phyloP scores from a whole-genome alignment of 306 rosid species.

The Echinosophora koreensis region DNA sequence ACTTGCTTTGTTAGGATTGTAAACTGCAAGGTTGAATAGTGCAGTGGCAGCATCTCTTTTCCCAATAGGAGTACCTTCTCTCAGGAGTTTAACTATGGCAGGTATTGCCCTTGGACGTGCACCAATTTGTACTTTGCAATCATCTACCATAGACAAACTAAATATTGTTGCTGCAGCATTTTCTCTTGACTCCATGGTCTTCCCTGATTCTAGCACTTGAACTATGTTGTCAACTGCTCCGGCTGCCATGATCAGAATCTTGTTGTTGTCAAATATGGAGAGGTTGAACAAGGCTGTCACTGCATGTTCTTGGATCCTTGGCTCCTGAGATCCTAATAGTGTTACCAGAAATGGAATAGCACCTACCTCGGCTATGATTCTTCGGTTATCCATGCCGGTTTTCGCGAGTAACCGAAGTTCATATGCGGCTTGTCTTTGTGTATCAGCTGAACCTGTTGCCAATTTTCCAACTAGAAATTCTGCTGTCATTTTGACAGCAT shows the following conservation, averaged over 20 bases:
- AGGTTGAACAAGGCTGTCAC: conserved; percentile 91
- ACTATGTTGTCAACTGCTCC: conserved; percentile 84
- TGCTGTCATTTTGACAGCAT: conserved; percentile 91
- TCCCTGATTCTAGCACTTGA: conserved; percentile 75
- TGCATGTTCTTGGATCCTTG: conserved; percentile 87
- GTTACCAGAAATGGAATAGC: conserved; percentile 88
- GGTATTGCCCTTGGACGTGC: conserved; percentile 69
- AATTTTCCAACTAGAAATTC: conserved; percentile 93
- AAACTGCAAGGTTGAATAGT: conserved; percentile 75
- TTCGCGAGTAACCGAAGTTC: conserved; percentile 86
- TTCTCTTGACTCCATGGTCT: conserved; percentile 87
- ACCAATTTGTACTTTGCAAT: conserved; percentile 77
- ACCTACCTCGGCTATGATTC: conserved; percentile 91
- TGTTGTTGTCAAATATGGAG: conserved; percentile 86
- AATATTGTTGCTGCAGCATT: conserved; percentile 89
- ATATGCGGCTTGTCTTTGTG: conserved; percentile 90
- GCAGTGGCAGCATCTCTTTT: conserved; percentile 90
- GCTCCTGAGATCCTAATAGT: conserved; percentile 68
- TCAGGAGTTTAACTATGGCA: conserved; percentile 77
- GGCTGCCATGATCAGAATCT: conserved; percentile 80
- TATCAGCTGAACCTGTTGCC: conserved; percentile 88
- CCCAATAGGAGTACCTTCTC: conserved; percentile 80
- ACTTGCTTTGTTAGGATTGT: conserved; percentile 71
- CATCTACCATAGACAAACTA: conserved; percentile 82
- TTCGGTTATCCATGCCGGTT: conserved; percentile 77